Percentiles rank a stretch among this genome's conserved stretches.
Evolutionary conservation across 2,329 filamentous ascomycete genomes (phyloP).

Genomic region (Zymoseptoria ardabiliae): DNA sequence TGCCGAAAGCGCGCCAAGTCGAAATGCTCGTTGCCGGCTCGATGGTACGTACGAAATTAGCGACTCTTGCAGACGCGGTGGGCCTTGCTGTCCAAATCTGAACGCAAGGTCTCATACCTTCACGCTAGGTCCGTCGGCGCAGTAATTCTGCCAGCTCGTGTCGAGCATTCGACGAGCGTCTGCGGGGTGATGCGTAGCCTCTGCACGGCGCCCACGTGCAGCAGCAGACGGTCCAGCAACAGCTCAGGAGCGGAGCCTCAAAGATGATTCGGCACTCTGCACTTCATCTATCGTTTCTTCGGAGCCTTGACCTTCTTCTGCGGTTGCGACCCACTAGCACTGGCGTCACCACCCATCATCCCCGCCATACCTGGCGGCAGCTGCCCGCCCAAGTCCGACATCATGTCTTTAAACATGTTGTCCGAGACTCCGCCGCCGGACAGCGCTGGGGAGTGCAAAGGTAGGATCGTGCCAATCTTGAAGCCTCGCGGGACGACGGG

Average conservation of each 20-base stretch:
- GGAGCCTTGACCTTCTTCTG: constrained; percentile 28
- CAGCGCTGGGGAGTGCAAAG: constrained; percentile 80
- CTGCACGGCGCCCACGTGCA: too few species aligned
- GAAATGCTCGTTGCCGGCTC: background rate
- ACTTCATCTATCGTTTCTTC: constrained; percentile 21
- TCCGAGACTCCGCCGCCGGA: constrained; percentile 90
- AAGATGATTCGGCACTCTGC: background rate
- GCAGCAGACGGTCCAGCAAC: too few species aligned
- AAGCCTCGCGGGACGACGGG: constrained; percentile 69
- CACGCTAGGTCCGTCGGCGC: too few species aligned
- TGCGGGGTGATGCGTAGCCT: too few species aligned
- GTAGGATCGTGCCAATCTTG: constrained; percentile 80
- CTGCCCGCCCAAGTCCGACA: constrained; percentile 69
- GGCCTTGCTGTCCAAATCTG: background rate
- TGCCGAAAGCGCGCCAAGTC: background rate
- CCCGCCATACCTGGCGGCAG: constrained; percentile 25
- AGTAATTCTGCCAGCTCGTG: too few species aligned
- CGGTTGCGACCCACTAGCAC: constrained; percentile 3
- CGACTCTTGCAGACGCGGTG: background rate
- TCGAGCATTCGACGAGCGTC: too few species aligned
- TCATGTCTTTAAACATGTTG: constrained; percentile 92
- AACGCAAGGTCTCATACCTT: background rate
- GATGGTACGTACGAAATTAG: background rate
- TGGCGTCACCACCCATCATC: constrained; percentile 21
- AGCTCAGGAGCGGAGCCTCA: background rate